Percentiles rank a stretch among this genome's conserved stretches.
phyloP scores from a whole-genome alignment of 2,329 filamentous ascomycete species.

The Penicillium sp. region DNA sequence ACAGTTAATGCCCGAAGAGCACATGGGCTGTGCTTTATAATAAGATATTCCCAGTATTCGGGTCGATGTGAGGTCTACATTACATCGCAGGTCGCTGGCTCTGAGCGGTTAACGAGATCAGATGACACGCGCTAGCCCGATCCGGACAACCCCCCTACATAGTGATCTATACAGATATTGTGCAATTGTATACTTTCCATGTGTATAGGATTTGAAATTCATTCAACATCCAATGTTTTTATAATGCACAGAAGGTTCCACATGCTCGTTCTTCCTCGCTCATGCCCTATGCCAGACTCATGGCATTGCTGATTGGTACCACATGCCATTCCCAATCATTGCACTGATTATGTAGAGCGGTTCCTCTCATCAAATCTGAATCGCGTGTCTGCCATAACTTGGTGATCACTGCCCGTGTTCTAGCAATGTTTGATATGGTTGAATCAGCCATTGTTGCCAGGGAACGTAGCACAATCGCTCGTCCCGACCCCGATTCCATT shows the following conservation, averaged over 20 bases:
- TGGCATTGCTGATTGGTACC: conserved; percentile 42
- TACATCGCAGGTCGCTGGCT: conserved; percentile 1
- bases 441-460: conserved; percentile 43
- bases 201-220: neutral
- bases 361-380: conserved; percentile 28
- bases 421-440: conserved; percentile 45
- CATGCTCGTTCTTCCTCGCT: neutral
- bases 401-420: conserved; percentile 47
- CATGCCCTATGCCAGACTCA: conserved; percentile 40
- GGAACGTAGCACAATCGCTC: conserved; percentile 41
- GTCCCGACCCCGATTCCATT: conserved; percentile 28
- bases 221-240: neutral
- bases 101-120: conserved; percentile 10
- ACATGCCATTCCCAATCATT: conserved; percentile 48
- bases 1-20: neutral
- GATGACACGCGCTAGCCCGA: conserved; percentile 8
- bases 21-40: neutral
- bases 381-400: conserved; percentile 51
- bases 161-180: neutral
- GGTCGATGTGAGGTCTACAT: neutral
- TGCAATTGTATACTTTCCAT: neutral
- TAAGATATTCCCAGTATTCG: neutral
- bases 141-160: neutral
- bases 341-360: conserved; percentile 16
- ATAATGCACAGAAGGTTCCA: neutral